Conservation (phyloP, 2,329 filamentous ascomycete genomes). For the Penicillium sp. region DNA sequence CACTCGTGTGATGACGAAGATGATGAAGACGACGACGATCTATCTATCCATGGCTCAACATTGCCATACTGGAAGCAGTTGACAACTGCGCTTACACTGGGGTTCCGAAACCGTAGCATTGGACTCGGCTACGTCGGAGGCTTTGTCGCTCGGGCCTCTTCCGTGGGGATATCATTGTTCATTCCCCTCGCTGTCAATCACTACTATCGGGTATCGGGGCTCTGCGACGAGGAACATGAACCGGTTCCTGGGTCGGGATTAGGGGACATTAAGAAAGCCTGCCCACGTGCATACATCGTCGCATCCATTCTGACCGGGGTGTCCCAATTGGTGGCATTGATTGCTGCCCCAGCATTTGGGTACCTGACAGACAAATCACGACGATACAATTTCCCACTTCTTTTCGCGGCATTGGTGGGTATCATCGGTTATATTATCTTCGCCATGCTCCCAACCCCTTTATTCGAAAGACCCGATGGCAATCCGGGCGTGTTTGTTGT, state of each 20-base stretch:
- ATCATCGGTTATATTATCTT: conserved; percentile 76
- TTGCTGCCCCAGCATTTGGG: conserved; percentile 84
- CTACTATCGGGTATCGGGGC: conserved; percentile 78
- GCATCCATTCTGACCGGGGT: conserved; percentile 84
- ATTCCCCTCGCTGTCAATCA: conserved; percentile 90
- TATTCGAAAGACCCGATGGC: conserved; percentile 68
- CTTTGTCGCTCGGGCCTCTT: conserved; percentile 91
- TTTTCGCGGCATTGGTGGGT: conserved; percentile 69
- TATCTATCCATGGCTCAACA: not conserved
- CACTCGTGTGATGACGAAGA: conserved; percentile 2
- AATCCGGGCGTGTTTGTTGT: conserved; percentile 69
- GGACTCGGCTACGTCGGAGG: conserved; percentile 87
- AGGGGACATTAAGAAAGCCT: conserved; percentile 75
- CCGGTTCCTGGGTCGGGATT: conserved; percentile 31
- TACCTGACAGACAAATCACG: conserved; percentile 70
- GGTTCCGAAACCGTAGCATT: conserved; percentile 73
- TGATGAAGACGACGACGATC: conserved; percentile 9
- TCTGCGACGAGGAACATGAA: conserved; percentile 58
- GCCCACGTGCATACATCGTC: conserved; percentile 80
- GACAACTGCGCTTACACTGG: conserved; percentile 64
- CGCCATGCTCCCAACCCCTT: conserved; percentile 72
- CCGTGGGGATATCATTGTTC: conserved; percentile 91
- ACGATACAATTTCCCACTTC: conserved; percentile 69
- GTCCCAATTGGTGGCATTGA: conserved; percentile 79
- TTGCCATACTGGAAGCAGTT: conserved; percentile 54